Conservation (phyloP, 495 filamentous ascomycete species). For the Pyrenula aspistea region DNA sequence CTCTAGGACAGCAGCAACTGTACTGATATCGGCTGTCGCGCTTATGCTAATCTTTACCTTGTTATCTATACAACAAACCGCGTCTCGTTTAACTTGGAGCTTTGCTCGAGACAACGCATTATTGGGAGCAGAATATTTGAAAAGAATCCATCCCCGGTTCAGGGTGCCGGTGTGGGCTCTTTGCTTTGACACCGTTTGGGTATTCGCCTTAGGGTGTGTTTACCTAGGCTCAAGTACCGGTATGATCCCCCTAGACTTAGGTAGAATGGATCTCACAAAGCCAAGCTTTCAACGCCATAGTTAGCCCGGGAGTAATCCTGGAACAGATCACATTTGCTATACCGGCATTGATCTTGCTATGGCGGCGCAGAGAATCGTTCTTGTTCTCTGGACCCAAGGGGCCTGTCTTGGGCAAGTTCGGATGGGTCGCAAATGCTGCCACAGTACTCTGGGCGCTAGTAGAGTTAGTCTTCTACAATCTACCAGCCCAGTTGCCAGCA, state of each 20-base stretch:
- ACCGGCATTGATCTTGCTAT: constrained; percentile 11
- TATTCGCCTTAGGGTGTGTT: constrained; percentile 16
- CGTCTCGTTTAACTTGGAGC: constrained; percentile 30
- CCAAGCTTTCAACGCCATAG: constrained; percentile 18
- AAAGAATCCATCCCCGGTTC: constrained; percentile 8
- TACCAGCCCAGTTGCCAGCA: constrained; percentile 13
- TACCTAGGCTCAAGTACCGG: constrained; percentile 19
- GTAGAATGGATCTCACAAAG: neutral
- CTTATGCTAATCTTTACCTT: constrained; percentile 18
- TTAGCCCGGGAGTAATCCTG: constrained; percentile 14
- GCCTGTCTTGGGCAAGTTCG: constrained; percentile 8
- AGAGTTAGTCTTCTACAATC: constrained; percentile 14
- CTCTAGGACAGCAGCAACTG: constrained; percentile 18
- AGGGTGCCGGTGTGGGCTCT: constrained; percentile 16
- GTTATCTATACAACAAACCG: constrained; percentile 24
- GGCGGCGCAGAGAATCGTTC: constrained; percentile 4
- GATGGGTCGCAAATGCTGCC: constrained; percentile 11
- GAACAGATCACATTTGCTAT: constrained; percentile 18
- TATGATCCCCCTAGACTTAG: constrained; percentile 3
- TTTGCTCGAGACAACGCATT: constrained; percentile 28
- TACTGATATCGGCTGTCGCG: constrained; percentile 19
- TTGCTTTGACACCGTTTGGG: constrained; percentile 12
- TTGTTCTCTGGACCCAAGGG: neutral
- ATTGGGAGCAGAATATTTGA: constrained; percentile 13
- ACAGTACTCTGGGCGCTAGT: constrained; percentile 9